Evolutionary conservation across 176 grass and related monocot species (phyloP).

Genomic region (Musa troglodytarum): DNA sequence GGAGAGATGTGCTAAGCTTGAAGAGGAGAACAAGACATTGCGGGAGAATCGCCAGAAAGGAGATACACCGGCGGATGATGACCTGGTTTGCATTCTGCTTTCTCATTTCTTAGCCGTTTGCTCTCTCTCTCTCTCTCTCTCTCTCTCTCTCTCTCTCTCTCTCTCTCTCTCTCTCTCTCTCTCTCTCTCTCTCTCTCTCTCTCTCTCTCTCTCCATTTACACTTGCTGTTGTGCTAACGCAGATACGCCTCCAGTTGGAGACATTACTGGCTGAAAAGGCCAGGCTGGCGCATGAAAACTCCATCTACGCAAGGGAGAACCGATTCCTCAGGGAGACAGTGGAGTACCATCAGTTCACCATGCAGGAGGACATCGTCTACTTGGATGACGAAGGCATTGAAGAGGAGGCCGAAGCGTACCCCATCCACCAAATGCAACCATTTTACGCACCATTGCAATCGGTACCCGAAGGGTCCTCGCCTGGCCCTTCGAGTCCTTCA

Average conservation of each 20-base stretch:
- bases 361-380: slow-evolving; percentile 20
- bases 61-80: slow-evolving; percentile 10
- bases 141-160: neutral
- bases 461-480: slow-evolving; percentile 25
- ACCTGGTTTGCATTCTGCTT: slow-evolving; percentile 10
- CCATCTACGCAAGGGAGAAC: slow-evolving; percentile 47
- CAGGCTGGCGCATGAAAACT: slow-evolving; percentile 57
- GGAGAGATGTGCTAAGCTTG: slow-evolving; percentile 16
- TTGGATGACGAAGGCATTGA: slow-evolving; percentile 14
- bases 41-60: slow-evolving; percentile 14
- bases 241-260: slow-evolving; percentile 59
- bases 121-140: neutral
- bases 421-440: slow-evolving; percentile 6
- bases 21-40: slow-evolving; percentile 21
- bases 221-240: neutral
- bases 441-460: slow-evolving; percentile 24
- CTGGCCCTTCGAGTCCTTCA: neutral
- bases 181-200: neutral
- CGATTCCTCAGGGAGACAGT: slow-evolving; percentile 54
- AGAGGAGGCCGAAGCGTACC: slow-evolving; percentile 17
- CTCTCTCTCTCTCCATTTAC: neutral
- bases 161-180: neutral
- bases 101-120: neutral
- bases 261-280: slow-evolving; percentile 49
- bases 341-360: slow-evolving; percentile 51